Evolutionary conservation across 441 rosid species (phyloP), one percentile per base, ranked within the genome.

Genomic region (Erodium chrysanthum): DNA sequence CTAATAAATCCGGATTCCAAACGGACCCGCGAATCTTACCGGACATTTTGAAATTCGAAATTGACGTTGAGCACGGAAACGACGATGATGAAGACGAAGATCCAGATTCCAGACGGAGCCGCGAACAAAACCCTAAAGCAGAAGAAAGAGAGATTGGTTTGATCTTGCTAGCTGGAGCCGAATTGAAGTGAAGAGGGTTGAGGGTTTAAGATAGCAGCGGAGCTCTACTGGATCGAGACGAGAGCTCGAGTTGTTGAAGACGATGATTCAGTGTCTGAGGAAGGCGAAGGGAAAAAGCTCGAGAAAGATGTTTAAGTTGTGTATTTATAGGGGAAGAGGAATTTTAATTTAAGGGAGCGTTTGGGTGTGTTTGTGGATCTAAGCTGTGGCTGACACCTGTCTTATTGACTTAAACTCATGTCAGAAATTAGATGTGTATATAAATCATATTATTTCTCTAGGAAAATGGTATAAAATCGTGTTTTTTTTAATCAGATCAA

Each of bases 51-150:
- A 23, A 59, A 10, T 22, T 59, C 12, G 64, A 25, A 59, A 59
- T 23, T 59, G 29, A 59, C 15, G 64, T 8, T 8, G n/a, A 23
- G 64, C 64, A 4, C 25, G 25, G 64, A 59, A 59, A 59, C n/a
- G 15, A 17, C 10, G 64, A 50, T 22, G 33, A 22, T 33, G 40
- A 33, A 7, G 40, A 33, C 8, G 40, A 33, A 59, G 64, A 23
- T 50, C 56, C 56, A 6, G 56, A 50, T 50, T 15, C 14, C 56
- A 59, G 11, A 25, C 8, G 9, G 64, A 22, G 2, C 33, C 12
- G 5, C 6, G 63, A 58, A 58, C 10, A 22, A 58, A 58, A 17
- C 63, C 63, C 63, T 22, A 58, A 54, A 58, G 61, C n/a, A 58
- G 63, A 58, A 22, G 31, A 58, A 58, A 23, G 29, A 10, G 31